Evolutionary conservation across 257 asterid genomes (phyloP).

Genomic region (Nemophila menziesii): DNA sequence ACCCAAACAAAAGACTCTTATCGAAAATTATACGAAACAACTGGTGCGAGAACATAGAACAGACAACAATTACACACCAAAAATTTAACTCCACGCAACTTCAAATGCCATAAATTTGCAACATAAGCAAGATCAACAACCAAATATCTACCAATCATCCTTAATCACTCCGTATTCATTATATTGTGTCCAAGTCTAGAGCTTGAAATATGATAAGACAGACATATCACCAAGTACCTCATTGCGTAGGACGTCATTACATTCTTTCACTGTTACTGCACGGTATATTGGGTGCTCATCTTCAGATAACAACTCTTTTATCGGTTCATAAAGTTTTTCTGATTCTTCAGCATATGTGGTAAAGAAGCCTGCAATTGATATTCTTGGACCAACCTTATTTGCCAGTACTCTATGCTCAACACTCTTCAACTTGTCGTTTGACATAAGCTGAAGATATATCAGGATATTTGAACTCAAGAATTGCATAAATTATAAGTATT

Average conservation of each 20-base stretch:
- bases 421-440: slow-evolving; percentile 52
- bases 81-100: too few species aligned
- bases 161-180: not conserved
- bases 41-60: too few species aligned
- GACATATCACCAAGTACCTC: slow-evolving; percentile 55
- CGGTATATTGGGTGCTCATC: slow-evolving; percentile 48
- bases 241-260: slow-evolving; percentile 12
- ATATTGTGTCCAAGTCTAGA: slow-evolving; percentile 17
- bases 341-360: slow-evolving; percentile 26
- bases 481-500: too few species aligned
- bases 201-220: slow-evolving; percentile 34
- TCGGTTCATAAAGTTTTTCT: slow-evolving; percentile 19
- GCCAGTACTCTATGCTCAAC: slow-evolving; percentile 49
- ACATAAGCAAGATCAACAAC: too few species aligned
- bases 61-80: too few species aligned
- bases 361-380: slow-evolving; percentile 58
- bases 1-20: too few species aligned
- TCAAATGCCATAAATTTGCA: too few species aligned
- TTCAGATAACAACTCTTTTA: slow-evolving; percentile 39
- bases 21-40: too few species aligned
- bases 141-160: too few species aligned
- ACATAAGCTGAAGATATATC: slow-evolving; percentile 45
- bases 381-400: slow-evolving; percentile 39
- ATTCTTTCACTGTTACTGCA: slow-evolving; percentile 43
- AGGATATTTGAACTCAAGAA: too few species aligned